Conservation (phyloP, 2,329 filamentous ascomycete genomes). For the Emydomyces testavorans region DNA sequence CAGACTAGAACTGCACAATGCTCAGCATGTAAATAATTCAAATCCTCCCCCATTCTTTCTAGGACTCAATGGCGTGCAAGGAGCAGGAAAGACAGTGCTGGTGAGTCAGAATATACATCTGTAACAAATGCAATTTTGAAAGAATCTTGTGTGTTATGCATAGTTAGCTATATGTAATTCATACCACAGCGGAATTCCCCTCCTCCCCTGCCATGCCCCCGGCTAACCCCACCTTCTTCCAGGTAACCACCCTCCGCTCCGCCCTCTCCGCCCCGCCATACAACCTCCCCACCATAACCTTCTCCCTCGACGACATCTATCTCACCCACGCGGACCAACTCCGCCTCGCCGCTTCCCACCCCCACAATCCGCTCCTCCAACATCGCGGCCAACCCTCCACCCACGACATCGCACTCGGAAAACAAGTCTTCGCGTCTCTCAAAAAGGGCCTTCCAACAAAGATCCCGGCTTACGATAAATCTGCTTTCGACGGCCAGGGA, state of each 20-base stretch:
- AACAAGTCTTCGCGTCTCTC: constrained; percentile 51
- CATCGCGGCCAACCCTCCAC: constrained; percentile 75
- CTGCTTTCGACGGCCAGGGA: constrained; percentile 60
- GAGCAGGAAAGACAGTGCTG: constrained; percentile 83
- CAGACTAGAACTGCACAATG: constrained; percentile 44
- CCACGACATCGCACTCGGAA: constrained; percentile 60
- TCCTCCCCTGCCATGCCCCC: not conserved
- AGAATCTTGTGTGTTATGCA: not conserved
- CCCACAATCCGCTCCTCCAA: constrained; percentile 63
- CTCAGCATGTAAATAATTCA: constrained; percentile 27
- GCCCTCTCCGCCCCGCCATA: constrained; percentile 48
- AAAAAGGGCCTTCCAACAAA: constrained; percentile 41
- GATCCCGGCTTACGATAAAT: constrained; percentile 77
- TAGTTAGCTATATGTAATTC: not conserved
- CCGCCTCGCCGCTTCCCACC: constrained; percentile 52
- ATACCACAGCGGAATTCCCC: not conserved
- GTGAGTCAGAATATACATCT: constrained; percentile 35
- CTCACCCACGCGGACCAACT: constrained; percentile 59
- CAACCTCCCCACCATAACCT: constrained; percentile 54
- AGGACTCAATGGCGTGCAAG: constrained; percentile 83
- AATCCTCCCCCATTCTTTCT: constrained; percentile 60
- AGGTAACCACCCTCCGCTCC: constrained; percentile 52
- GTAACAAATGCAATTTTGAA: not conserved
- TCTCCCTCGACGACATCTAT: constrained; percentile 86
- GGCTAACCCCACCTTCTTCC: constrained; percentile 2